Conservation (phyloP, 2,329 filamentous ascomycete species). For the Elsinoe necatrix region DNA sequence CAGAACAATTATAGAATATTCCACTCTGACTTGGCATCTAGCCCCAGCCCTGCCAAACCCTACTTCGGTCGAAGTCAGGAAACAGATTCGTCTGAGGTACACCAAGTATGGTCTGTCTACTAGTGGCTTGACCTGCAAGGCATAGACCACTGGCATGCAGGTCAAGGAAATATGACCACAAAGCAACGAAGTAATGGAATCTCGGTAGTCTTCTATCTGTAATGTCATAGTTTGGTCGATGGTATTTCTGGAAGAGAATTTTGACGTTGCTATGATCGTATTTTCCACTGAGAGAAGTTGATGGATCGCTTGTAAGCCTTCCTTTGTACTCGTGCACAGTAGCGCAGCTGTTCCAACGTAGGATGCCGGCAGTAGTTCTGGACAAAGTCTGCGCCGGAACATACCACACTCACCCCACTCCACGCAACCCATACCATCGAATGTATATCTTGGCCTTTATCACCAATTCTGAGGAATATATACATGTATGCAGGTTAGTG, state of each 20-base stretch:
- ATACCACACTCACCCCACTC: too few relatives aligned
- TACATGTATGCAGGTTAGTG: too few relatives aligned
- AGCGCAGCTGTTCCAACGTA: too few relatives aligned
- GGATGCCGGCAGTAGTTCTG: too few relatives aligned
- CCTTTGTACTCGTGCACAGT: too few relatives aligned
- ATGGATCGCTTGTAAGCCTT: too few relatives aligned
- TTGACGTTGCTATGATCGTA: neutral
- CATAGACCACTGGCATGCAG: neutral
- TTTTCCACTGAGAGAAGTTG: too few relatives aligned
- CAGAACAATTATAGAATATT: neutral
- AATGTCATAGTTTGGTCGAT: neutral
- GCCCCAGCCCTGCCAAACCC: neutral
- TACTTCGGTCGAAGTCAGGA: neutral
- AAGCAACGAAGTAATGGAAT: neutral
- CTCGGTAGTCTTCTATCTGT: neutral
- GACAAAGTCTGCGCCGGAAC: too few relatives aligned
- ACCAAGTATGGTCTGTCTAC: neutral
- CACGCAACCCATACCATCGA: too few relatives aligned
- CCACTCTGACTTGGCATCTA: neutral
- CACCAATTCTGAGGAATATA: too few relatives aligned
- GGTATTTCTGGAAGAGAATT: neutral
- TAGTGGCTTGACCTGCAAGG: constrained; percentile 8
- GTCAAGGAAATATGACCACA: neutral
- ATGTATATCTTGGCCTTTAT: too few relatives aligned
- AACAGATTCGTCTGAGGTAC: constrained; percentile 2